Evolutionary conservation across 441 rosid species (phyloP), one percentile per base, ranked within the genome.

Genomic region (Omphalea diandra): DNA sequence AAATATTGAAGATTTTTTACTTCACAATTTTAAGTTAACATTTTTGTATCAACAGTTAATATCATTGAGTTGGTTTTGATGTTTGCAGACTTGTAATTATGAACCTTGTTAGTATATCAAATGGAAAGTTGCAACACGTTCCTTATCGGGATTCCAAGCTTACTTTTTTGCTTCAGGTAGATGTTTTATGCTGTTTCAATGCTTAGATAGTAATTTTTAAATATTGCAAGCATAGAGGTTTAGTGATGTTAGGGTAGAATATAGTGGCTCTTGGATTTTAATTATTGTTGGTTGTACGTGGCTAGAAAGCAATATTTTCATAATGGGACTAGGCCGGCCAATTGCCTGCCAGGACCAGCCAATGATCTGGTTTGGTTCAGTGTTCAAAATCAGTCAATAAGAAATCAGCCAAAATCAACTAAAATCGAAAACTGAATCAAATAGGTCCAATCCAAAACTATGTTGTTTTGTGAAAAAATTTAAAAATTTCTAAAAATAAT

Each of bases 141-240:
- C 99, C 99, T 65, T 96, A 96, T 49, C 84, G 98, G 74, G 99
- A 96, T 77, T 96, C 99, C 33, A 96, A 93, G 83, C 97, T 96
- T 69, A 96, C 99, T 9, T 93, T 96, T 83, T 84, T 93, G 82
- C 99, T 96, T 78, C 98, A 96, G 97, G 99, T 88, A 80, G 29
- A 77, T 54, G 2, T 40, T 63, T 73, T 31, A 5, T 24, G n/a
- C 24, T 3, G 14, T 55, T 7, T 1, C 11, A 65, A 33, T 54
- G 54, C 27, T 40, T 58, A n/a, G n/a, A n/a, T n/a, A n/a, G n/a
- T 53, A 53, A 31, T 58, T n/a, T 14, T 9, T 46, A 31, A n/a
- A 27, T 26, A 5, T 1, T 29, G 9, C 8, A 3, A 17, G 29
- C 6, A 40, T 3, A n/a, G 15, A 26, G 36, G 14, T 31, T 54